Conservation (phyloP, 1,284 basidiomycete species). For the Volvariella surrecta region DNA sequence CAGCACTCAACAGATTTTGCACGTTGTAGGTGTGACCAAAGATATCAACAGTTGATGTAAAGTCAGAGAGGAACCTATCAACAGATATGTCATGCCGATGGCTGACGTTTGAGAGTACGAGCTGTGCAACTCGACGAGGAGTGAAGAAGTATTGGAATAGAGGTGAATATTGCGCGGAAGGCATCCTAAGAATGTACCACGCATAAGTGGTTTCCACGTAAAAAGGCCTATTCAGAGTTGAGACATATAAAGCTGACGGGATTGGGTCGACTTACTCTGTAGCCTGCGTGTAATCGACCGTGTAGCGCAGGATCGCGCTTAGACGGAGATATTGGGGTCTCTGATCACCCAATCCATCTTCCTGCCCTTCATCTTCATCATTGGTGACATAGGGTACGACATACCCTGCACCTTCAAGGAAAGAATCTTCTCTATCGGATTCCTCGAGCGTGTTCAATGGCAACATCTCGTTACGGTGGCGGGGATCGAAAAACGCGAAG, state of each 20-base stretch:
- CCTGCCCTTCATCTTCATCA: slow-evolving; percentile 30
- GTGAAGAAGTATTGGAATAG: slow-evolving; percentile 41
- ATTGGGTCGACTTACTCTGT: slow-evolving; percentile 26
- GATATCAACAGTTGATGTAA: slow-evolving; percentile 23
- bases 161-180: slow-evolving; percentile 34
- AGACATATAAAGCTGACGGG: slow-evolving; percentile 2
- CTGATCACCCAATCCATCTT: slow-evolving; percentile 19
- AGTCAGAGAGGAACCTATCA: slow-evolving; percentile 22
- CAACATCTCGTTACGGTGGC: slow-evolving; percentile 26
- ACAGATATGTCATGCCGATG: slow-evolving; percentile 19
- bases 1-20: slow-evolving; percentile 31
- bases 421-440: slow-evolving; percentile 24
- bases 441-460: slow-evolving; percentile 26
- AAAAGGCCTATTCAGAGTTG: slow-evolving; percentile 34
- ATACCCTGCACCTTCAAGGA: slow-evolving; percentile 28
- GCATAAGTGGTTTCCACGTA: slow-evolving; percentile 52
- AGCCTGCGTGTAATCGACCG: slow-evolving; percentile 25
- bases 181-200: slow-evolving; percentile 47
- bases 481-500: slow-evolving; percentile 32
- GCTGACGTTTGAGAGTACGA: slow-evolving; percentile 30
- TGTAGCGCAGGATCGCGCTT: slow-evolving; percentile 24
- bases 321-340: slow-evolving; percentile 21
- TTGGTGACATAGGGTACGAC: slow-evolving; percentile 24
- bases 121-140: slow-evolving; percentile 40
- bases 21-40: slow-evolving; percentile 29